Evolutionary conservation across 108 stramenopile genomes (phyloP).

Genomic region (Fragilariopsis cylindrus): DNA sequence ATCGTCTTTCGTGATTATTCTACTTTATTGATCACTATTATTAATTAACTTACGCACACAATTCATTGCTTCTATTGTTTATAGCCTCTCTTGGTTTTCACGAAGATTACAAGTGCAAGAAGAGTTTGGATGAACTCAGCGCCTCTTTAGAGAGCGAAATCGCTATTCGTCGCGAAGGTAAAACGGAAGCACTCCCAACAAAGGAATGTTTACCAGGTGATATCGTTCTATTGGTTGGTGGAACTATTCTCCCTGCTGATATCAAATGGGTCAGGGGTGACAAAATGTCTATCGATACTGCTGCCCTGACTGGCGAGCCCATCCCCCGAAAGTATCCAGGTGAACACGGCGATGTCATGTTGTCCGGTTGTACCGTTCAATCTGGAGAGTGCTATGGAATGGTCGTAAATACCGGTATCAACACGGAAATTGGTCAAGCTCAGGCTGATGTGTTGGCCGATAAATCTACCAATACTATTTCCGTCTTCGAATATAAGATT

Average conservation of each 20-base stretch:
- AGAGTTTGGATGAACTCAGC: conserved; percentile 55
- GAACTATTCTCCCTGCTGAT: conserved; percentile 81
- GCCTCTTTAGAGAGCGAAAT: conserved; percentile 52
- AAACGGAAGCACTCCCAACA: conserved; percentile 36
- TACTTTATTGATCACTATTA: neutral
- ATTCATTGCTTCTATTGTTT: neutral
- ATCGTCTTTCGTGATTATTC: neutral
- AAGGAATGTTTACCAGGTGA: conserved; percentile 83
- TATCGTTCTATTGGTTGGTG: conserved; percentile 71
- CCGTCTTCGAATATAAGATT: conserved; percentile 72
- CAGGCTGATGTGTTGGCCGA: conserved; percentile 69
- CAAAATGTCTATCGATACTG: conserved; percentile 66
- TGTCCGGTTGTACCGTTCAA: neutral
- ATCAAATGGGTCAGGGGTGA: conserved; percentile 72
- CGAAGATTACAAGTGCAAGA: conserved; percentile 81
- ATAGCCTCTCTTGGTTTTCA: conserved; percentile 55
- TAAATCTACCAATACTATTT: conserved; percentile 57
- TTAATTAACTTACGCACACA: neutral
- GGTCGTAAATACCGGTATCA: conserved; percentile 56
- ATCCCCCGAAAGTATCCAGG: conserved; percentile 51
- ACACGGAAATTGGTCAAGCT: conserved; percentile 77
- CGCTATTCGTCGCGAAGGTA: conserved; percentile 59
- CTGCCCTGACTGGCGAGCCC: conserved; percentile 83
- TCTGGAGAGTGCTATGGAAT: conserved; percentile 72
- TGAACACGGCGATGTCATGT: conserved; percentile 4